These are phyloP conservation scores for Eragrostis tef DNA, from an alignment of 202 grass and related monocot genomes.

Conservation along the genomic window DNA sequence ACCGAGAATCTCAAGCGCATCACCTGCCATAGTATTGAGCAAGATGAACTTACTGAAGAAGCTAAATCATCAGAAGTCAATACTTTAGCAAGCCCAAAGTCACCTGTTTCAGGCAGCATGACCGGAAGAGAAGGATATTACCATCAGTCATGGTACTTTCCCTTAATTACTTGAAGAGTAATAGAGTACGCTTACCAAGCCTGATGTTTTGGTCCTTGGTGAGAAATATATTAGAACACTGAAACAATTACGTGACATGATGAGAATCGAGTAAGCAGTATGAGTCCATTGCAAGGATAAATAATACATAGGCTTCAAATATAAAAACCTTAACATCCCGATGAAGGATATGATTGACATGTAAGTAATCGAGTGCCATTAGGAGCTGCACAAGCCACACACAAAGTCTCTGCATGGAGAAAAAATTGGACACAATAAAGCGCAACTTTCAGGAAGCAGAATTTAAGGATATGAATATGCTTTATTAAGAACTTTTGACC, in stretches of 20 bases:
- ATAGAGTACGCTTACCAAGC: constrained; percentile 64
- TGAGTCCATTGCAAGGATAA: constrained; percentile 4
- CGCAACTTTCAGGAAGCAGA: constrained; percentile 16
- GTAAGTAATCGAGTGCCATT: constrained; percentile 89
- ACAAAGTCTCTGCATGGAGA: constrained; percentile 69
- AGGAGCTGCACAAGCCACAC: constrained; percentile 90
- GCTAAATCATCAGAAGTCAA: constrained; percentile 86
- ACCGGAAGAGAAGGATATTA: constrained; percentile 35
- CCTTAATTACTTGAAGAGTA: neutral
- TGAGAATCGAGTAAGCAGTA: constrained; percentile 47
- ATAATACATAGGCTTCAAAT: neutral
- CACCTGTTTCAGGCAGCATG: constrained; percentile 61
- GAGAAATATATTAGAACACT: constrained; percentile 99
- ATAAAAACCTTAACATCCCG: constrained; percentile 82
- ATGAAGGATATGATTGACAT: constrained; percentile 90
- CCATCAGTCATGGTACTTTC: neutral
- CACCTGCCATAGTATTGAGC: neutral
- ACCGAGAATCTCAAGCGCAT: neutral
- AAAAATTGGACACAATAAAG: constrained; percentile 23
- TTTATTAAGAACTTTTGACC: constrained; percentile 27
- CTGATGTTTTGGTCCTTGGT: constrained; percentile 84
- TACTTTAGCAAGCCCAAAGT: constrained; percentile 96
- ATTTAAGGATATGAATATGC: constrained; percentile 6
- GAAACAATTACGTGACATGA: constrained; percentile 36
- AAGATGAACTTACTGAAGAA: constrained; percentile 72